Evolutionary conservation across 805 yeast genomes (phyloP).

Genomic region (Saturnispora saitoi): DNA sequence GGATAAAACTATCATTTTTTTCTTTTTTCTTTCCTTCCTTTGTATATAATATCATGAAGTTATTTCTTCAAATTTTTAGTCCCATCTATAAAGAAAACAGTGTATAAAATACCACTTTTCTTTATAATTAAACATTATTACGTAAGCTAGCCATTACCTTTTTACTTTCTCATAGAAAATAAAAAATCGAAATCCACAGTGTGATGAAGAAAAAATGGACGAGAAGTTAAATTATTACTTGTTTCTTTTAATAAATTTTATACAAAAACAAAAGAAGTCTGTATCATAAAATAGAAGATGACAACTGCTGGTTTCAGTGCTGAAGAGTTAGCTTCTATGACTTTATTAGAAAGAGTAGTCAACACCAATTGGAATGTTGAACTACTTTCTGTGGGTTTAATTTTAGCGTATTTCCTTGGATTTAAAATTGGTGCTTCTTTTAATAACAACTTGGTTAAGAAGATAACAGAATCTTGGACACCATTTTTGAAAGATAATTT

Average conservation of each 20-base stretch:
- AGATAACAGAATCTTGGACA: slow-evolving; percentile 38
- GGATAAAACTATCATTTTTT: background rate
- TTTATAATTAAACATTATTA: no score
- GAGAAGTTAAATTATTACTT: background rate
- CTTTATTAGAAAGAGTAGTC: slow-evolving; percentile 48
- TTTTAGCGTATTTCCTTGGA: slow-evolving; percentile 39
- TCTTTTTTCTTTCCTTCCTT: background rate
- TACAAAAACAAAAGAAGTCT: no score
- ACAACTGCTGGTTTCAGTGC: background rate
- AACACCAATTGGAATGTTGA: slow-evolving; percentile 76
- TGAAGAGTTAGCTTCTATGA: slow-evolving; percentile 52
- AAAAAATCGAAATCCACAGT: no score
- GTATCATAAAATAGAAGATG: background rate
- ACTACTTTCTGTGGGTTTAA: slow-evolving; percentile 42
- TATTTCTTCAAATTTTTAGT: background rate
- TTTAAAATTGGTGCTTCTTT: slow-evolving; percentile 51
- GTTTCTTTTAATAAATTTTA: no score
- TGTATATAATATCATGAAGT: slow-evolving; percentile 1
- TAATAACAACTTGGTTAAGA: slow-evolving; percentile 49
- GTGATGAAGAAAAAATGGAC: background rate
- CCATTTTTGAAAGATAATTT: slow-evolving; percentile 59
- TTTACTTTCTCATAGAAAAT: no score
- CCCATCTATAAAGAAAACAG: background rate
- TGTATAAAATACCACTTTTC: no score
- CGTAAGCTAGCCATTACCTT: no score